Evolutionary conservation across 768 basidiomycete genomes (phyloP), one percentile per base, ranked within the genome.

Genomic region (Amylocystis lapponica): DNA sequence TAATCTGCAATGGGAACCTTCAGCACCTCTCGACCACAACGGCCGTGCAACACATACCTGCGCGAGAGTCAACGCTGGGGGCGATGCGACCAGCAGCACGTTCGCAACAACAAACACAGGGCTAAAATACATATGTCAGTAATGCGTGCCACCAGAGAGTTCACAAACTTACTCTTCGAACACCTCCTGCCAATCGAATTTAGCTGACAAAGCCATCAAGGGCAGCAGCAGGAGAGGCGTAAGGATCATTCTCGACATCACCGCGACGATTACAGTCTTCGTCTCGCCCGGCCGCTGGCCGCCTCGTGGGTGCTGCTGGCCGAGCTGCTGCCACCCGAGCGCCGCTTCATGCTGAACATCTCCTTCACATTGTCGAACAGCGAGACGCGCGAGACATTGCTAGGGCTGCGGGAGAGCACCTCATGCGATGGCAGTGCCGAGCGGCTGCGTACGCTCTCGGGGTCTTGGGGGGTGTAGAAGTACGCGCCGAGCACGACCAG

Each of bases 401-500:
- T 56, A 23, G 38, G 34, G 43, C 57, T 58, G 21, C 44, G 37
- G 5, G 48, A 27, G 42, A 49, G 20, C 27, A 36, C 17, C 31
- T 37, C 23, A 27, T 54, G 32, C 26, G 42, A 34, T 25, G 56
- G 56, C 17, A 50, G 31, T 43, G 30, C 42, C 0, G 23, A 32
- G 11, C 47, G 34, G 34, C 27, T 41, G 22, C 51, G 45, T 16
- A 11, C 36, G 26, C 43, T 35, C 38, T 54, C 43, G 29, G 46
- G 41, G 38, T 49, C 48, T 2, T 66, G 64, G 5, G 71, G 67
- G 0, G 67, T 68, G 60, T 81, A 85, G 65, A 95, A 95, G 69
- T 94, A 97, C 12, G 87, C 92, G 10, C 94, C 94, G 32, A 97
- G 81, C 5, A 96, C 91, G 43, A 97, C 74, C 20, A 96, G 69